These are phyloP conservation scores for Yamadazyma kitorensis DNA, from an alignment of 805 yeast species.

Conservation along the genomic window DNA sequence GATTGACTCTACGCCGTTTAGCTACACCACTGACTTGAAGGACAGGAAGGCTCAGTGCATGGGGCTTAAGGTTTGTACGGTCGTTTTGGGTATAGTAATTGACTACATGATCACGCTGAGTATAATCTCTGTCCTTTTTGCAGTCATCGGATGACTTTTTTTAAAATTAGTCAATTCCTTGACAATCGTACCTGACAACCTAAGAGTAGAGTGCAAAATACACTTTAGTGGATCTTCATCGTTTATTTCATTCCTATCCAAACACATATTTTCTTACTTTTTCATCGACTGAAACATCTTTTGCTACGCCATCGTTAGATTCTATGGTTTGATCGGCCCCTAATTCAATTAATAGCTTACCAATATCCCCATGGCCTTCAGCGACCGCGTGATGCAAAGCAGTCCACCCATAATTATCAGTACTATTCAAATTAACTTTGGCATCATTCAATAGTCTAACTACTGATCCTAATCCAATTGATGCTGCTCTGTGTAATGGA, in stretches of 20 bases:
- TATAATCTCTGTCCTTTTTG: too few relatives aligned
- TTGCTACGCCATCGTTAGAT: conserved; percentile 48
- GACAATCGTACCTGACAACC: too few relatives aligned
- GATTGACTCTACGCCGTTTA: too few relatives aligned
- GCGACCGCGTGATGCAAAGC: conserved; percentile 87
- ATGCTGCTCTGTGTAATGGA: conserved; percentile 81
- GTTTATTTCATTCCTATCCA: conserved; percentile 3
- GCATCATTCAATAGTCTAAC: conserved; percentile 51
- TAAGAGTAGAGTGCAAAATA: too few relatives aligned
- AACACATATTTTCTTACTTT: conserved; percentile 24
- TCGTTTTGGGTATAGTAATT: too few relatives aligned
- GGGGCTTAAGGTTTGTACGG: too few relatives aligned
- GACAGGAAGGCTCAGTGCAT: too few relatives aligned
- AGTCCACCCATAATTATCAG: conserved; percentile 77
- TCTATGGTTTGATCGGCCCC: conserved; percentile 62
- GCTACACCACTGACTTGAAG: too few relatives aligned
- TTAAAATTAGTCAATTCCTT: too few relatives aligned
- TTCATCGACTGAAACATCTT: conserved; percentile 34
- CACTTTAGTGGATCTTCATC: too few relatives aligned
- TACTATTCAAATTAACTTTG: conserved; percentile 62
- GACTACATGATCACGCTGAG: too few relatives aligned
- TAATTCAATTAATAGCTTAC: conserved; percentile 52
- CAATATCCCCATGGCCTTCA: conserved; percentile 84
- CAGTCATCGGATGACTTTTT: too few relatives aligned
- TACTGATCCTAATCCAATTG: conserved; percentile 63